Evolutionary conservation across 108 stramenopile genomes (phyloP), one percentile per base, ranked within the genome.

Genomic region (Nannochloropsis salina): DNA sequence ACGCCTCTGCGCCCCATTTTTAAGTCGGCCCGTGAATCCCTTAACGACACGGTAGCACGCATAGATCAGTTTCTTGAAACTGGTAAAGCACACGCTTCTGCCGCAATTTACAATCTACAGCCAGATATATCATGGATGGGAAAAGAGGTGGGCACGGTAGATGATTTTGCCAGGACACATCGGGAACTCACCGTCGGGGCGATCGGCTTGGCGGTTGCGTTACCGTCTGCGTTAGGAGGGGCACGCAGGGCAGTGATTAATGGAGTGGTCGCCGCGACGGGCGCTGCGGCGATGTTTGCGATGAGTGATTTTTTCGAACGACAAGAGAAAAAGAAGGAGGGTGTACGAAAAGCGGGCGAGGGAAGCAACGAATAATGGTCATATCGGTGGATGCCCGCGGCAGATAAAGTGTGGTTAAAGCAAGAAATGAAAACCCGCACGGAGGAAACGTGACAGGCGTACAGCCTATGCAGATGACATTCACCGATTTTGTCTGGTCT

Each of bases 1-100:
- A 74, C 61, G 61, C 61, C 61, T n/a, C 61, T 74, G 61, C 61
- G 61, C 61, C 61, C 61, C 61, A n/a, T 74, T 74, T 74, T 74
- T n/a, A 74, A 74, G 61, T 74, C 61, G 2, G 15, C 20, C n/a
- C 61, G 61, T 15, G 61, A 74, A 74, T n/a, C 20, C n/a, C 3
- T 74, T n/a, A 74, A 74, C 61, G 61, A n/a, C 2, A 2, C n/a
- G 61, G 61, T 74, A n/a, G 61, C 20, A 3, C 15, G 61, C 20
- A 2, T n/a, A n/a, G 61, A 74, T 74, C 2, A n/a, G 61, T 74
- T 74, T 74, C 6, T 74, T 74, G 61, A 74, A 74, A 74, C 61
- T 15, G 61, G 61, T 15, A 74, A 74, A n/a, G 61, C 61, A 6
- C 61, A 74, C n/a, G 61, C 61, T 15, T 74, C 61, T 15, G 61